These are phyloP conservation scores for Quercus suber DNA, from an alignment of 306 rosid species.

Conservation along the genomic window DNA sequence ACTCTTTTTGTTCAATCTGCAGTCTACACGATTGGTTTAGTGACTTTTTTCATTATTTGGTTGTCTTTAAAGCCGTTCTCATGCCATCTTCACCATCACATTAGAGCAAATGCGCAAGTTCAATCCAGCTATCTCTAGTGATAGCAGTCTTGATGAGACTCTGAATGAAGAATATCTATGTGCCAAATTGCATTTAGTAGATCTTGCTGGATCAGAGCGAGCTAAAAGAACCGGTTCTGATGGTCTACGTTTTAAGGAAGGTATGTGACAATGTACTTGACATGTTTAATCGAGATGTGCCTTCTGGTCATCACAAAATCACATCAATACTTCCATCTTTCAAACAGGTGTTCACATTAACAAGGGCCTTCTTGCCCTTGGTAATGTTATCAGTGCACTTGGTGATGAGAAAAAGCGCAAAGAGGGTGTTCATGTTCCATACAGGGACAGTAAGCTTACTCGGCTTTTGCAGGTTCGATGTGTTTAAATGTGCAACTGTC, in stretches of 20 bases:
- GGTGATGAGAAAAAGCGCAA: constrained; percentile 99
- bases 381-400: constrained; percentile 98
- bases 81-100: constrained; percentile 98
- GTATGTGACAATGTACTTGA: constrained; percentile 33
- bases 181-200: constrained; percentile 96
- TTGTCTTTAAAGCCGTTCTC: constrained; percentile 76
- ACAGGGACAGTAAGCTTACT: constrained; percentile 97
- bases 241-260: constrained; percentile 98
- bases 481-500: constrained; percentile 18
- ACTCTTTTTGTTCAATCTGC: constrained; percentile 16
- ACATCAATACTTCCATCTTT: constrained; percentile 20
- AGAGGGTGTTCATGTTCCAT: constrained; percentile 96
- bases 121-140: constrained; percentile 43
- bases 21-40: constrained; percentile 2
- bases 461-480: constrained; percentile 90
- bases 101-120: constrained; percentile 92
- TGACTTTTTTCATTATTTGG: constrained; percentile 27
- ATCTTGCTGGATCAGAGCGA: constrained; percentile 99
- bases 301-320: constrained; percentile 21
- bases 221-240: constrained; percentile 99
- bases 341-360: constrained; percentile 93
- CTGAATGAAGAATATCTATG: constrained; percentile 86
- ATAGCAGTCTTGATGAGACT: constrained; percentile 39
- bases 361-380: constrained; percentile 98
- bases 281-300: not conserved